phyloP scores from a whole-genome alignment of 2,329 filamentous ascomycete genomes.

The Hymenoscyphus albidus region DNA sequence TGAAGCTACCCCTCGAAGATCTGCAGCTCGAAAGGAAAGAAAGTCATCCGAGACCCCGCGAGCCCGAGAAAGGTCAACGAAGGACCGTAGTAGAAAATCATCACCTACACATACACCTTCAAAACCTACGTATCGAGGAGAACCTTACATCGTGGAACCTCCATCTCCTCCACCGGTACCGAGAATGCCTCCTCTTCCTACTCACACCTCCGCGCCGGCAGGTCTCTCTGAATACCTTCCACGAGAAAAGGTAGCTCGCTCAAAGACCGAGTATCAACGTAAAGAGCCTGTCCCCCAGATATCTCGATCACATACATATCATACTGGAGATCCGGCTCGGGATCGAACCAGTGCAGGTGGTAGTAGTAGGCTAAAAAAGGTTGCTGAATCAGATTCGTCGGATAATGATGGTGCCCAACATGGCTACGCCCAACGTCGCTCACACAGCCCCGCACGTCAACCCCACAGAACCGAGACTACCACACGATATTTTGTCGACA shows the following conservation, averaged over 20 bases:
- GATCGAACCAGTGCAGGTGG: constrained; percentile 14
- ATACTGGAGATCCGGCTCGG: constrained; percentile 20
- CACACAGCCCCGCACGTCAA: constrained; percentile 20
- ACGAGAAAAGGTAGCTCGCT: constrained; percentile 29
- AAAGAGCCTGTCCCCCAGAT: constrained; percentile 28
- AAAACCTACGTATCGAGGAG: constrained; percentile 4
- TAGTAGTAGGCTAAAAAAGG: constrained; percentile 25
- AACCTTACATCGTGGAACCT: constrained; percentile 29
- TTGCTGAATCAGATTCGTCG: constrained; percentile 23
- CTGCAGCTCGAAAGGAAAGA: constrained; percentile 29
- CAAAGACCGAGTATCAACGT: constrained; percentile 31
- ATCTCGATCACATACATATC: constrained; percentile 30
- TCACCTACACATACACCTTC: constrained; percentile 12
- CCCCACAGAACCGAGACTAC: constrained; percentile 13
- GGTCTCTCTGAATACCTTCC: constrained; percentile 12
- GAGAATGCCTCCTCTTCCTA: constrained; percentile 28
- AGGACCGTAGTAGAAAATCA: constrained; percentile 12
- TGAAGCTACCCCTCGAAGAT: constrained; percentile 29
- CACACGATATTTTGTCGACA: constrained; percentile 27
- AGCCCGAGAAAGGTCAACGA: constrained; percentile 18
- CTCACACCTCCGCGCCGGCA: constrained; percentile 31
- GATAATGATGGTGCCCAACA: constrained; percentile 11
- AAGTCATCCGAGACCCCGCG: constrained; percentile 29
- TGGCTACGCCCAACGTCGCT: constrained; percentile 15
- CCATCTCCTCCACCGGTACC: constrained; percentile 25